These are phyloP conservation scores for Chenopodium formosanum DNA, from an alignment of 148 eudicot species.

Conservation along the genomic window DNA sequence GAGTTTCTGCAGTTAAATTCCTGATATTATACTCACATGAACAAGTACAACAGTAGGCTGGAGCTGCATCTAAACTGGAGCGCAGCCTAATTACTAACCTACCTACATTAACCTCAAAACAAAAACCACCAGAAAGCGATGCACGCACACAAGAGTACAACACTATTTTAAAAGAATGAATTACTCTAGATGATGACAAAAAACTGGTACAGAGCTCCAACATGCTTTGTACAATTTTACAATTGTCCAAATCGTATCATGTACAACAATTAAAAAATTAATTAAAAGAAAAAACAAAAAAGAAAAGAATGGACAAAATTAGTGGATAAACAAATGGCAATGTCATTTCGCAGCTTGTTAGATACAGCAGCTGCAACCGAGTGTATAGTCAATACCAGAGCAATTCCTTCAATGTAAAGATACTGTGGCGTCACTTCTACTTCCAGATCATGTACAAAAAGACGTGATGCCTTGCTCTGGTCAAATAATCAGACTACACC, in stretches of 20 bases:
- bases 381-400: constrained; percentile 26
- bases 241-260: constrained; percentile 19
- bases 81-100: background rate
- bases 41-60: no score
- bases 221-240: constrained; percentile 26
- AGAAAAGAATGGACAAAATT: constrained; percentile 24
- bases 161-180: constrained; percentile 8
- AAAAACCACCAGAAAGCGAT: background rate
- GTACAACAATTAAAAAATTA: background rate
- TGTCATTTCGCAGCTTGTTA: constrained; percentile 45
- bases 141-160: background rate
- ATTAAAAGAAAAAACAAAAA: background rate
- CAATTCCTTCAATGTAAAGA: constrained; percentile 21
- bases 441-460: constrained; percentile 35
- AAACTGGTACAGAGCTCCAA: constrained; percentile 18
- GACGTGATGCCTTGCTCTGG: constrained; percentile 30
- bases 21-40: background rate
- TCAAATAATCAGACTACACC: constrained; percentile 31
- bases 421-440: background rate
- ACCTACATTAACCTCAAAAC: background rate
- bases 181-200: constrained; percentile 5
- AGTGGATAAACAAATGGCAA: constrained; percentile 6
- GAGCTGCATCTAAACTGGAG: no score
- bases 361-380: constrained; percentile 47
- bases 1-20: background rate